Evolutionary conservation across 2,329 filamentous ascomycete genomes (phyloP).

Genomic region (Pyricularia sp.): DNA sequence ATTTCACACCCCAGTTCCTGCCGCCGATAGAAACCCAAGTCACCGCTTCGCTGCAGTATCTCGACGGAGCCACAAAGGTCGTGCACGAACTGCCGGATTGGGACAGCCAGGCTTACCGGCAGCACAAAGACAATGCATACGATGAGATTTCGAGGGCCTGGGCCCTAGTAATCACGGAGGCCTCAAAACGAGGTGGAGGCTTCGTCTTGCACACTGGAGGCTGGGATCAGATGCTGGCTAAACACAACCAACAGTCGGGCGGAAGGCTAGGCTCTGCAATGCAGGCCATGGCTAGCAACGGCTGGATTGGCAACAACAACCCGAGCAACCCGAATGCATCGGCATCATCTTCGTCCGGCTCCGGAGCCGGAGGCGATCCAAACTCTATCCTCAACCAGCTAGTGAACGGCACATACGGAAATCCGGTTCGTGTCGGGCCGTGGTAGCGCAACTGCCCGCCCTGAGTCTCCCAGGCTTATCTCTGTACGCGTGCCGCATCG

Average conservation of each 20-base stretch:
- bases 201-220: slow-evolving; percentile 80
- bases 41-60: slow-evolving; percentile 70
- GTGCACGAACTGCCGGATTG: slow-evolving; percentile 84
- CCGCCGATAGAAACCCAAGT: slow-evolving; percentile 80
- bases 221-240: slow-evolving; percentile 79
- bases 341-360: slow-evolving; percentile 21
- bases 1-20: slow-evolving; percentile 92
- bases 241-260: slow-evolving; percentile 77
- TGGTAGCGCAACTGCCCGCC: slow-evolving; percentile 27
- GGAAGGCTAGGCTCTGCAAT: slow-evolving; percentile 72
- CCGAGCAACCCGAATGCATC: slow-evolving; percentile 45
- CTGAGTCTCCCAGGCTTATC: not conserved
- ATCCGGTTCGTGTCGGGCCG: slow-evolving; percentile 49
- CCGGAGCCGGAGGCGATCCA: slow-evolving; percentile 27
- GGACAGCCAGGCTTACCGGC: slow-evolving; percentile 76
- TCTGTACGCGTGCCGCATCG: not conserved
- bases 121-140: slow-evolving; percentile 91
- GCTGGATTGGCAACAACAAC: slow-evolving; percentile 50
- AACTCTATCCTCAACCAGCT: slow-evolving; percentile 50
- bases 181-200: slow-evolving; percentile 78
- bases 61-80: slow-evolving; percentile 81
- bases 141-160: slow-evolving; percentile 92
- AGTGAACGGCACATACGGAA: slow-evolving; percentile 45
- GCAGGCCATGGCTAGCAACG: slow-evolving; percentile 50
- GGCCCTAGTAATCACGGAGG: slow-evolving; percentile 82